Base-by-base conservation (phyloP, 257 asterid species). In the Capsicum rhomboideum region DNA sequence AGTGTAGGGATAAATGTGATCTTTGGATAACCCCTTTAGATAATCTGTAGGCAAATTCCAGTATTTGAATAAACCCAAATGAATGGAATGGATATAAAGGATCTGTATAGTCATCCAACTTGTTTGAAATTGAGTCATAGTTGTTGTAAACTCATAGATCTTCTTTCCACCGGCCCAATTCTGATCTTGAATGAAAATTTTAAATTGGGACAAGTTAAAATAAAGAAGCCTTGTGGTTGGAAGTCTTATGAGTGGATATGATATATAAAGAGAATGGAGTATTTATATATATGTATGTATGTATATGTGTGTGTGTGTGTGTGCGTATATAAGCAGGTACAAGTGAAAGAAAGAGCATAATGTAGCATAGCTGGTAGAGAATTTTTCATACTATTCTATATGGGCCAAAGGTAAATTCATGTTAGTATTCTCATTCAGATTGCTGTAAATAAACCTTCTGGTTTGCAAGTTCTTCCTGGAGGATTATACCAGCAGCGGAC, bases 401-500 rank as follows among this genome's bases (percentile, higher is more conserved):
- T 23, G 59, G 16, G 26, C 80, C 42, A 28, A 26, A 52, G 28
- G 63, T 50, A 28, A 26, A 77, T 50, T 50, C 44, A 77, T 77
- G 28, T 31, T 77, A 77, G 82, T 29, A 42, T 44, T 72, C 34
- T 72, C 79, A 72, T 89, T 84, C 97, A 96, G 99, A 89, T 94
- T 86, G 98, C 93, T 89, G 88, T 96, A 56, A 91, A 92, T 87
- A 96, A 96, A 86, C 98, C 98, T 63, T 92, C 97, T 11, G 97
- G 99, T 72, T 92, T 94, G 79, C 99, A 96, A 94, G 99, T 96
- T 83, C 91, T 96, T 56, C 96, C 99, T 82, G 98, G 99, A 90
- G 98, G 98, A 83, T 88, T 92, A 82, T 96, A 94, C 88, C 99
- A 96, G 92, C 98, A 94, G 88, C 95, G 99, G 86, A 92, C 99